Conservation (phyloP, 1,284 basidiomycete genomes). For the Meripilus lineatus region DNA sequence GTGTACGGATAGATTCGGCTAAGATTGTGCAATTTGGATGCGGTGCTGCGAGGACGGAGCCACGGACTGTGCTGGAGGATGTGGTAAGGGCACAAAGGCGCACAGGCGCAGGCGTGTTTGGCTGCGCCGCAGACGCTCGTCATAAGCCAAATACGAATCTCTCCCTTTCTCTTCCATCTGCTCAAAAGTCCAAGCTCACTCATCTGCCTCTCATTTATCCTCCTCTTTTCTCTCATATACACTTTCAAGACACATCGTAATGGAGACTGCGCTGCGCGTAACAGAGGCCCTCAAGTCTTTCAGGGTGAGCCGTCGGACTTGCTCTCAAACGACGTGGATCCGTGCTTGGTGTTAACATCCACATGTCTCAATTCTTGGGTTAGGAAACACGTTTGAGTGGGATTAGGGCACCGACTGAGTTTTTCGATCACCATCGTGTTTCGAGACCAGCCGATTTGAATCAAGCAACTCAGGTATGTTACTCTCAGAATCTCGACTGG, state of each 20-base stretch:
- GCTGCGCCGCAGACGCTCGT: slow-evolving; percentile 11
- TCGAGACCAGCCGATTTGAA: slow-evolving; percentile 76
- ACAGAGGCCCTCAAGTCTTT: slow-evolving; percentile 71
- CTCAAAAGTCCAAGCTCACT: too few species aligned
- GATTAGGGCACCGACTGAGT: slow-evolving; percentile 75
- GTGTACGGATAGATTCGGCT: not conserved
- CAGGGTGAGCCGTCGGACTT: slow-evolving; percentile 42
- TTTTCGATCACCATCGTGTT: slow-evolving; percentile 87
- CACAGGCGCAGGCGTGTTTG: slow-evolving; percentile 4
- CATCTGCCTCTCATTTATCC: too few species aligned
- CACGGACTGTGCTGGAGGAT: slow-evolving; percentile 2
- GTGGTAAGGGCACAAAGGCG: slow-evolving; percentile 8
- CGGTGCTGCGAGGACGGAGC: too few species aligned
- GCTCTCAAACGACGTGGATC: not conserved
- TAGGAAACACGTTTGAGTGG: slow-evolving; percentile 83
- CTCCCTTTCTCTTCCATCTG: not conserved
- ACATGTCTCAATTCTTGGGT: not conserved
- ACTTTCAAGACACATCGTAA: slow-evolving; percentile 23
- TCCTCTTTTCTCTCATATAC: slow-evolving; percentile 6
- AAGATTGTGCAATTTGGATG: not conserved
- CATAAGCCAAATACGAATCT: slow-evolving; percentile 4
- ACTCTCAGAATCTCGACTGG: not conserved
- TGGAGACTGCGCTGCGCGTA: slow-evolving; percentile 59
- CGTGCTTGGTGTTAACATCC: not conserved
- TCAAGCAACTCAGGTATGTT: slow-evolving; percentile 61